Evolutionary conservation across 768 basidiomycete genomes (phyloP).

Genomic region (Mycena chlorophos): DNA sequence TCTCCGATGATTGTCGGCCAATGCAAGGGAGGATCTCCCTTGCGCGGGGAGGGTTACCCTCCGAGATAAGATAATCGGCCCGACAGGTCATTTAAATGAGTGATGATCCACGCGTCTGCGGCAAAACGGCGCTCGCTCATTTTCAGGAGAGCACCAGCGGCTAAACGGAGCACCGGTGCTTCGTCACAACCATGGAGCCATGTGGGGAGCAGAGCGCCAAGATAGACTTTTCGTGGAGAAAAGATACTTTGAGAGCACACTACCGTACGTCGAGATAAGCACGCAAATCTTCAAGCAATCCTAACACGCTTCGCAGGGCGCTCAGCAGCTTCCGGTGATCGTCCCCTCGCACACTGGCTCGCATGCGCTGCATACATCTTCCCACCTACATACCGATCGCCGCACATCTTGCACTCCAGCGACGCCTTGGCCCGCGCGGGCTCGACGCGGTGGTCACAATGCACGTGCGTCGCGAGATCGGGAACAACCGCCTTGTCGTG

Average conservation of each 20-base stretch:
- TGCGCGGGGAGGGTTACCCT: too few relatives aligned
- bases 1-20: too few relatives aligned
- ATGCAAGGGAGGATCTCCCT: too few relatives aligned
- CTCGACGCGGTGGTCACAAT: not conserved
- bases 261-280: not conserved
- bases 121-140: too few relatives aligned
- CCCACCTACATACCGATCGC: not conserved
- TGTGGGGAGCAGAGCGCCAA: too few relatives aligned
- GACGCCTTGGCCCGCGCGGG: not conserved
- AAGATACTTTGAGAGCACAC: not conserved
- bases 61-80: too few relatives aligned
- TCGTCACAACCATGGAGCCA: too few relatives aligned
- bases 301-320: not conserved
- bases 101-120: too few relatives aligned
- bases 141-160: too few relatives aligned
- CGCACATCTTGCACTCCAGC: not conserved
- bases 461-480: not conserved
- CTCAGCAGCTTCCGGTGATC: not conserved
- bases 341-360: not conserved
- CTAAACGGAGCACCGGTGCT: too few relatives aligned
- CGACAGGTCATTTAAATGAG: too few relatives aligned
- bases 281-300: not conserved
- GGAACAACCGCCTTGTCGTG: not conserved
- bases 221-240: not conserved
- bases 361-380: not conserved